Percentiles rank a stretch among this genome's conserved stretches.
phyloP scores from a whole-genome alignment of 805 yeast species.

The Saccharomycopsis sp. region DNA sequence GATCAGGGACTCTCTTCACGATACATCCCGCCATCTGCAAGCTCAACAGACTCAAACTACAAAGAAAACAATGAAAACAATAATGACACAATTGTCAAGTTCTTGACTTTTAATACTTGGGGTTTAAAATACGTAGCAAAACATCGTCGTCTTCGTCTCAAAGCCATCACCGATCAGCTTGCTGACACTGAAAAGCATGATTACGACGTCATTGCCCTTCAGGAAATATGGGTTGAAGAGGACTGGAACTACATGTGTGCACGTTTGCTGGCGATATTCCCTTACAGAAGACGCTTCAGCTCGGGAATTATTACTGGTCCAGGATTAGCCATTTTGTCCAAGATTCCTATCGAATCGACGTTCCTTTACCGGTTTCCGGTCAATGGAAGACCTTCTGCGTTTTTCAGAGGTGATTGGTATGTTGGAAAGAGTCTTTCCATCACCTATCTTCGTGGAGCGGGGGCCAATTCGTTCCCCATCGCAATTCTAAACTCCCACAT shows the following conservation, averaged over 20 bases:
- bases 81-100: slow-evolving; percentile 29
- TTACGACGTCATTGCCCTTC: slow-evolving; percentile 87
- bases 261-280: slow-evolving; percentile 42
- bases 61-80: not conserved
- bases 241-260: slow-evolving; percentile 68
- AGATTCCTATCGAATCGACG: slow-evolving; percentile 74
- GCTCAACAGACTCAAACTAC: not conserved
- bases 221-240: slow-evolving; percentile 84
- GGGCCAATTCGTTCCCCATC: slow-evolving; percentile 43
- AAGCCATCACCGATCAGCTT: slow-evolving; percentile 66
- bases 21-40: not conserved
- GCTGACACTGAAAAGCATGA: slow-evolving; percentile 34
- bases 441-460: slow-evolving; percentile 52
- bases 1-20: not conserved
- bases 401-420: slow-evolving; percentile 93
- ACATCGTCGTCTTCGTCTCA: slow-evolving; percentile 53
- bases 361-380: slow-evolving; percentile 81
- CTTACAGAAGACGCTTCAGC: slow-evolving; percentile 62
- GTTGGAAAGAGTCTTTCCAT: slow-evolving; percentile 89
- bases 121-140: slow-evolving; percentile 85
- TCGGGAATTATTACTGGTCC: slow-evolving; percentile 91
- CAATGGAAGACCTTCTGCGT: slow-evolving; percentile 91
- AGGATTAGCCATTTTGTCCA: slow-evolving; percentile 79
- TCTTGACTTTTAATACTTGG: slow-evolving; percentile 78
- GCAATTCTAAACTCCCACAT: slow-evolving; percentile 88